These are phyloP conservation scores for Mucor mucedo DNA, from an alignment of 371 early-diverging fungal genomes.

Conservation along the genomic window DNA sequence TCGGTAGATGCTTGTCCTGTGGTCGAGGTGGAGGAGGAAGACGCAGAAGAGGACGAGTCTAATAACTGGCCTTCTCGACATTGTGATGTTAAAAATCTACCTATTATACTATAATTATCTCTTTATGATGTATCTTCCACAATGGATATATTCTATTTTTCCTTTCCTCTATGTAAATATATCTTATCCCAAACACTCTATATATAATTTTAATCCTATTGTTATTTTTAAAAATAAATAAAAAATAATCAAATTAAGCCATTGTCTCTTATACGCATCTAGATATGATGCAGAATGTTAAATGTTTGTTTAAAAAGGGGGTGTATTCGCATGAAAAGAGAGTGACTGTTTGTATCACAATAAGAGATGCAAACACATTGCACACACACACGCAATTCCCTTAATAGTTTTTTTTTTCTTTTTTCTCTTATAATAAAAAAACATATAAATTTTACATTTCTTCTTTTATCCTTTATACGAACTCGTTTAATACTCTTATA, in stretches of 20 bases:
- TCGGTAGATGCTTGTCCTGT: slow-evolving; percentile 28
- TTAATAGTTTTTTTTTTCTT: slow-evolving; percentile 7
- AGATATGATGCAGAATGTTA: background rate
- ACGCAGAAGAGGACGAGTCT: slow-evolving; percentile 12
- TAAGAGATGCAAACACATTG: background rate
- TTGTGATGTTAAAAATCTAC: background rate
- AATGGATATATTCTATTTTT: background rate
- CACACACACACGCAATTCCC: background rate
- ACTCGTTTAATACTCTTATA: background rate
- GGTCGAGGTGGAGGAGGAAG: slow-evolving; percentile 17
- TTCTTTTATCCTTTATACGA: background rate
- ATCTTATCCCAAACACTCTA: background rate
- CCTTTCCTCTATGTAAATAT: background rate
- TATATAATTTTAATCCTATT: background rate
- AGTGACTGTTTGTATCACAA: slow-evolving; percentile 1
- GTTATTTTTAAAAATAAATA: background rate
- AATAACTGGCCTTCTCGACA: background rate
- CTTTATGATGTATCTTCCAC: background rate
- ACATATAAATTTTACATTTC: background rate
- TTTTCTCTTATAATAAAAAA: slow-evolving; percentile 1
- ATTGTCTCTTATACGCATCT: background rate
- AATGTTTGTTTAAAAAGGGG: background rate
- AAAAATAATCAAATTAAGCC: background rate
- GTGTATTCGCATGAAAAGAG: background rate
- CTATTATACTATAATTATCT: no score